A percentile compares a stretch with the other conserved stretches of the same genome.
Evolutionary conservation across 148 eudicot genomes (phyloP).

Genomic region (Rhododendron griersonianum): DNA sequence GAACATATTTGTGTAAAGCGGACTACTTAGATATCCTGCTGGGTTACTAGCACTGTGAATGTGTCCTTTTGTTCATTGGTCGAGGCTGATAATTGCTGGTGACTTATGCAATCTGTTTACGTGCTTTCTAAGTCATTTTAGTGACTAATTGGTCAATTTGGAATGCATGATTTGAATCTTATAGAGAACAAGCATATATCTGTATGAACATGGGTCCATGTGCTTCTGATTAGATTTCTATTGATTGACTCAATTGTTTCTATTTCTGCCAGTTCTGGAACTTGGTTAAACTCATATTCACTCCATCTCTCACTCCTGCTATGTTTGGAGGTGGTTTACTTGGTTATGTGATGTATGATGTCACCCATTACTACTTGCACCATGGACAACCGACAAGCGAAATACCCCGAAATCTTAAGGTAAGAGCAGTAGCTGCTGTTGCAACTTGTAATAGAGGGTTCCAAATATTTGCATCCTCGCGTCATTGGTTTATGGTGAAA

Average conservation of each 20-base stretch:
- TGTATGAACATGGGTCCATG: neutral
- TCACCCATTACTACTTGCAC: constrained; percentile 92
- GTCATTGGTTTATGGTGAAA: neutral
- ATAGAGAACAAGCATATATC: neutral
- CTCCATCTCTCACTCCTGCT: constrained; percentile 74
- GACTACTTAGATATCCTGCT: neutral
- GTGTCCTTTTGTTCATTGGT: neutral
- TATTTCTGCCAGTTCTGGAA: constrained; percentile 66
- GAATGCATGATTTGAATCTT: neutral
- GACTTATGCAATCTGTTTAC: neutral
- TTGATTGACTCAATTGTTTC: neutral
- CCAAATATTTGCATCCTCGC: neutral
- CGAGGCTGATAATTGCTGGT: neutral
- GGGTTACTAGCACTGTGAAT: neutral
- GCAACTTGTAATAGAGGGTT: neutral
- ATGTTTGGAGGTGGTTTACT: constrained; percentile 75
- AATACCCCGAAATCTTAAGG: constrained; percentile 68
- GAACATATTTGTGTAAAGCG: neutral
- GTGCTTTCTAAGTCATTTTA: neutral
- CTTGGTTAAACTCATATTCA: constrained; percentile 45
- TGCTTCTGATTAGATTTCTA: neutral
- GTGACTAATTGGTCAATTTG: neutral
- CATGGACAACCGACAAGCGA: constrained; percentile 77
- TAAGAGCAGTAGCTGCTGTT: constrained; percentile 16
- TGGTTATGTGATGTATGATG: constrained; percentile 89